These are phyloP conservation scores for Cryptococcus sp. DNA, from an alignment of 1,284 basidiomycete genomes.

Conservation along the genomic window DNA sequence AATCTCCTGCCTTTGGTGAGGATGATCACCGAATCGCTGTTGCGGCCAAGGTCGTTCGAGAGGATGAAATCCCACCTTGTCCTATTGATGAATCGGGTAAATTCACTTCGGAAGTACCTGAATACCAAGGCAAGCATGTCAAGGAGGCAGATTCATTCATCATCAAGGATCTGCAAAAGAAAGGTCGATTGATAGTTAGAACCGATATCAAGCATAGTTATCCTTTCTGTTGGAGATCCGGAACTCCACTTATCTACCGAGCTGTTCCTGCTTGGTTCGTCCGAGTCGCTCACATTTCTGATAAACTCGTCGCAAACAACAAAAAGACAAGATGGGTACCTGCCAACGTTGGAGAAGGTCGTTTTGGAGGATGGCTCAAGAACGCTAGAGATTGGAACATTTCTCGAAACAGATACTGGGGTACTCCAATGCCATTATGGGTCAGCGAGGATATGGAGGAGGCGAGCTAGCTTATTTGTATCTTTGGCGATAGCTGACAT, in stretches of 20 bases:
- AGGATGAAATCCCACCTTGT: slow-evolving; percentile 92
- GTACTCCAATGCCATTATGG: slow-evolving; percentile 97
- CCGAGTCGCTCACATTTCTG: slow-evolving; percentile 75
- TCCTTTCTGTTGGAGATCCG: slow-evolving; percentile 96
- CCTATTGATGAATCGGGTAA: slow-evolving; percentile 86
- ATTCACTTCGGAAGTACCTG: slow-evolving; percentile 84
- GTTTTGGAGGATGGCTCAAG: slow-evolving; percentile 95
- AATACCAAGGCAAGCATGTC: slow-evolving; percentile 85
- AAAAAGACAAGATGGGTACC: slow-evolving; percentile 93
- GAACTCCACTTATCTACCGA: slow-evolving; percentile 93
- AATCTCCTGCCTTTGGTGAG: slow-evolving; percentile 97
- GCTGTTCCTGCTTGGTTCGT: slow-evolving; percentile 97
- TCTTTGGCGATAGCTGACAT: not conserved
- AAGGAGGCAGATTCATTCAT: slow-evolving; percentile 96
- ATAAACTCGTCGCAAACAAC: slow-evolving; percentile 87
- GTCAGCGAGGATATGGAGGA: slow-evolving; percentile 89
- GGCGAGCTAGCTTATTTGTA: slow-evolving; percentile 49
- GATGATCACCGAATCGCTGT: slow-evolving; percentile 95
- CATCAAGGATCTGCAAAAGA: slow-evolving; percentile 83
- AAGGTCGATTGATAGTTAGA: slow-evolving; percentile 83
- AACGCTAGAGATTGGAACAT: slow-evolving; percentile 99
- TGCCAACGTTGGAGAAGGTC: slow-evolving; percentile 77
- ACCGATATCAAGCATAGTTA: slow-evolving; percentile 85
- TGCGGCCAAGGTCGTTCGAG: slow-evolving; percentile 70
- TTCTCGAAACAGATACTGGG: slow-evolving; percentile 99